A percentile compares a stretch with the other conserved stretches of the same genome.
Conservation (phyloP, 768 basidiomycete species). For the Collybia sp. region DNA sequence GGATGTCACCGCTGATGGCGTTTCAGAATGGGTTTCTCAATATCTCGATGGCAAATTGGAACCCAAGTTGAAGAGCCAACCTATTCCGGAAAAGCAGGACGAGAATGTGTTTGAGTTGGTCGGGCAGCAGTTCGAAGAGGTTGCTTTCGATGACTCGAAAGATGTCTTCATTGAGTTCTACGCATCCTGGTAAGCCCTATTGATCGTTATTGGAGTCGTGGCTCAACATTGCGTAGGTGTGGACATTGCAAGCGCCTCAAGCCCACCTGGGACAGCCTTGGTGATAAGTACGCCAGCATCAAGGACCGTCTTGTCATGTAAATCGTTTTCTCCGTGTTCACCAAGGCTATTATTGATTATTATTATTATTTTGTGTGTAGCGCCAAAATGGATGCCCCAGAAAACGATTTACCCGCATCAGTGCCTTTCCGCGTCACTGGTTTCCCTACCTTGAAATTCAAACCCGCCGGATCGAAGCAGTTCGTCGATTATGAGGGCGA, state of each 20-base stretch:
- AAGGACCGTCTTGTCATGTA: slow-evolving; percentile 81
- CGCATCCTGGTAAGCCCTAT: slow-evolving; percentile 78
- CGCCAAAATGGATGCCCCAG: slow-evolving; percentile 94
- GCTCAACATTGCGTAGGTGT: slow-evolving; percentile 45
- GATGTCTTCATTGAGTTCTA: slow-evolving; percentile 98
- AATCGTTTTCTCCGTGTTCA: slow-evolving; percentile 13
- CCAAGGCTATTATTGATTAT: not conserved
- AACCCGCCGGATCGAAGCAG: slow-evolving; percentile 78
- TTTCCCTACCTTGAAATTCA: slow-evolving; percentile 97
- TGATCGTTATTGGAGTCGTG: not conserved
- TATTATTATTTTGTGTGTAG: slow-evolving; percentile 30
- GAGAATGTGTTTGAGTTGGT: slow-evolving; percentile 83
- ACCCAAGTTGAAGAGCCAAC: slow-evolving; percentile 87
- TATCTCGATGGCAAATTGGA: slow-evolving; percentile 71
- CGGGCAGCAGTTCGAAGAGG: slow-evolving; percentile 83
- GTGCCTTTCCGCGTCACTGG: slow-evolving; percentile 83
- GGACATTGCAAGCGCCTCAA: slow-evolving; percentile 97
- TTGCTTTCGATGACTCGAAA: slow-evolving; percentile 83
- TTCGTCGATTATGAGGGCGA: slow-evolving; percentile 96
- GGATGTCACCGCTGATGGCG: slow-evolving; percentile 50
- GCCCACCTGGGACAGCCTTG: slow-evolving; percentile 90
- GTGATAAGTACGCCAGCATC: slow-evolving; percentile 71
- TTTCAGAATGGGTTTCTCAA: slow-evolving; percentile 55
- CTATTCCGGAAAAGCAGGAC: slow-evolving; percentile 79
- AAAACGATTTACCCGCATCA: slow-evolving; percentile 92